Evolutionary conservation across 73 alveolate species (phyloP), one percentile per base, ranked within the genome.

Genomic region (Paramecium sonneborni): DNA sequence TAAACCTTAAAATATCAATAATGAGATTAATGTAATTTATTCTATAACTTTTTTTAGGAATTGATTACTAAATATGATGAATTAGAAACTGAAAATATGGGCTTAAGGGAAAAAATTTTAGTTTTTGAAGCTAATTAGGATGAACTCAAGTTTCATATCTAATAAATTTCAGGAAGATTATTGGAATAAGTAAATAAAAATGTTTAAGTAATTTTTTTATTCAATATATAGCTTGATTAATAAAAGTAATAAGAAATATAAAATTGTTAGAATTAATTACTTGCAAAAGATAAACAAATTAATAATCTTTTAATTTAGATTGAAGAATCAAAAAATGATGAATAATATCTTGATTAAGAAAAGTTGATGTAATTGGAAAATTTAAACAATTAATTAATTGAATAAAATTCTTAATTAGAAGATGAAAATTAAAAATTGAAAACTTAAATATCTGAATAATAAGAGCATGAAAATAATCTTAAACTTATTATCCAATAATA

Each of bases 371-470:
- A 74, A 74, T 74, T 74, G 20, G 58, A 74, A 39, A 37, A 34
- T 74, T 18, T 37, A n/a, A 39, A 74, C 11, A 39, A 74, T 74
- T 34, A 74, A 37, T 74, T 74, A 37, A 37, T 37, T 34, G 58
- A 74, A n/a, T 23, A 74, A 35, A 18, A 37, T 74, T 23, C 34
- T 1, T 34, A 74, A 74, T 74, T 37, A 39, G 87, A 74, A 6
- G 87, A 74, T 34, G 87, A 74, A 28, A 37, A 28, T 15, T 6
- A 74, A 21, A 74, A 74, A 39, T 39, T 74, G 68, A 74, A 74
- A 34, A 2, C 18, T 2, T 21, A 34, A 12, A 35, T 34, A 2
- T 35, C 87, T 0, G 87, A 74, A n/a, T 18, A 28, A 37, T 5
- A 4, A 34, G 35, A 74, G 24, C 12, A 37, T 32, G 58, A 74